Evolutionary conservation across 352 stramenopile species (phyloP).

Genomic region (Blastocystis hominis): DNA sequence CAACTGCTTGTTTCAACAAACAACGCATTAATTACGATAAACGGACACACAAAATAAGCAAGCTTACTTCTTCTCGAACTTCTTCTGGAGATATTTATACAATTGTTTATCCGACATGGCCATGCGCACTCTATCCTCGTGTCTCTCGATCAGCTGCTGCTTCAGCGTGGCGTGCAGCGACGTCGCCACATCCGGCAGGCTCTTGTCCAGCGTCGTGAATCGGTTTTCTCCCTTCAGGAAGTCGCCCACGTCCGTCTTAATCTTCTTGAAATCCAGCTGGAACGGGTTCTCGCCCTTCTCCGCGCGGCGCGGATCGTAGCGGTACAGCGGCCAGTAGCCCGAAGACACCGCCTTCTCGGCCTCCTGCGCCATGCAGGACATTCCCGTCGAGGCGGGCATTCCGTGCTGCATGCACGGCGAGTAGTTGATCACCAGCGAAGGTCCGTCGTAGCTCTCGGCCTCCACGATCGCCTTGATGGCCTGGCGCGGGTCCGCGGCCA

Average conservation of each 20-base stretch:
- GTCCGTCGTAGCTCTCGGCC: slow-evolving; percentile 42
- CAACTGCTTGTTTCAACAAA: background rate
- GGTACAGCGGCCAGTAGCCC: slow-evolving; percentile 14
- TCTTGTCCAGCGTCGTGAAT: slow-evolving; percentile 21
- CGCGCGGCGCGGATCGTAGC: slow-evolving; percentile 26
- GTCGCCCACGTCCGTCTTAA: slow-evolving; percentile 15
- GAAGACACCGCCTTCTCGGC: slow-evolving; percentile 1
- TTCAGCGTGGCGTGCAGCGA: background rate
- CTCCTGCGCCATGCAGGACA: slow-evolving; percentile 33
- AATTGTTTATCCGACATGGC: slow-evolving; percentile 52
- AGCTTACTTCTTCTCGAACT: slow-evolving; percentile 51
- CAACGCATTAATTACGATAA: background rate
- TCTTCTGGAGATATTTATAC: slow-evolving; percentile 45
- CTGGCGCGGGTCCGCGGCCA: slow-evolving; percentile 39
- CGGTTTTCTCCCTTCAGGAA: slow-evolving; percentile 18
- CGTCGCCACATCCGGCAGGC: background rate
- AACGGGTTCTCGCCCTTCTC: slow-evolving; percentile 43
- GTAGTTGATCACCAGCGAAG: slow-evolving; percentile 40
- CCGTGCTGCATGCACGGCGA: slow-evolving; percentile 28
- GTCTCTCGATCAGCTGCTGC: background rate
- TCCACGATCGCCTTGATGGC: slow-evolving; percentile 49
- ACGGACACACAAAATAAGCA: background rate
- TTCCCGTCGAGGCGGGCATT: background rate
- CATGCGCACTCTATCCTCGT: slow-evolving; percentile 47
- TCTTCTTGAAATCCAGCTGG: slow-evolving; percentile 53